These are phyloP conservation scores for Musa acuminata DNA, from an alignment of 176 grass and related monocot genomes.

Conservation along the genomic window DNA sequence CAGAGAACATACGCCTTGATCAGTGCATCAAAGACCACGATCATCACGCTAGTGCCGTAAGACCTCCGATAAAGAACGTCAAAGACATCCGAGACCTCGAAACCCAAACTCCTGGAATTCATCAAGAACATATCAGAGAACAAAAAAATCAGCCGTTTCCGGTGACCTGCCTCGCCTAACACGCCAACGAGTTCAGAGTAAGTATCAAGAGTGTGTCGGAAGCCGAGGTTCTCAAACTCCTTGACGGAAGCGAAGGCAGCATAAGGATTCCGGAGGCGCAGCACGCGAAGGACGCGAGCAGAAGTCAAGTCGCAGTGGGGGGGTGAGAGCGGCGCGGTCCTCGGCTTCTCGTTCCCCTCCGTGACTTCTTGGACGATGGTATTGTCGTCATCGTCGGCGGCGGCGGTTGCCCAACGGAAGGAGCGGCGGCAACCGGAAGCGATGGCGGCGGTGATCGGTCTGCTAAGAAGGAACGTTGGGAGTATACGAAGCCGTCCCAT, in stretches of 20 bases:
- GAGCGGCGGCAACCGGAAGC: not conserved
- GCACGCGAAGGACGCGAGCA: conserved; percentile 24
- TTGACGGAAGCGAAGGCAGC: conserved; percentile 57
- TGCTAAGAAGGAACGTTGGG: not conserved
- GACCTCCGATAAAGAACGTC: conserved; percentile 21
- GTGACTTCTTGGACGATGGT: not conserved
- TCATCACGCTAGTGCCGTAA: conserved; percentile 13
- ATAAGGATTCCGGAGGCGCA: conserved; percentile 35
- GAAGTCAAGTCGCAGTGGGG: conserved; percentile 14
- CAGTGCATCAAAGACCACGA: conserved; percentile 40
- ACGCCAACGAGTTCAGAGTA: conserved; percentile 41
- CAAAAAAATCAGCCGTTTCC: conserved; percentile 34
- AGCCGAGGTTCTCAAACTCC: conserved; percentile 34
- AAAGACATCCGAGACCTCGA: conserved; percentile 40
- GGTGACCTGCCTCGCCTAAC: conserved; percentile 24
- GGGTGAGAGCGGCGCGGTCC: too few species aligned
- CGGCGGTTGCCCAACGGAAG: not conserved
- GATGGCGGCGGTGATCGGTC: not conserved
- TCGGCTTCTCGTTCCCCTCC: not conserved
- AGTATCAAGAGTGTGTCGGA: conserved; percentile 36
- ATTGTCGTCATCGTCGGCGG: not conserved
- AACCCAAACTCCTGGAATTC: not conserved
- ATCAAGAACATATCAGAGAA: conserved; percentile 32
- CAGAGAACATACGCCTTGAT: conserved; percentile 36
- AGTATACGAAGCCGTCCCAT: not conserved